Evolutionary conservation across 2,329 filamentous ascomycete genomes (phyloP), one percentile per base, ranked within the genome.

Genomic region (Sphaerulina populicola): DNA sequence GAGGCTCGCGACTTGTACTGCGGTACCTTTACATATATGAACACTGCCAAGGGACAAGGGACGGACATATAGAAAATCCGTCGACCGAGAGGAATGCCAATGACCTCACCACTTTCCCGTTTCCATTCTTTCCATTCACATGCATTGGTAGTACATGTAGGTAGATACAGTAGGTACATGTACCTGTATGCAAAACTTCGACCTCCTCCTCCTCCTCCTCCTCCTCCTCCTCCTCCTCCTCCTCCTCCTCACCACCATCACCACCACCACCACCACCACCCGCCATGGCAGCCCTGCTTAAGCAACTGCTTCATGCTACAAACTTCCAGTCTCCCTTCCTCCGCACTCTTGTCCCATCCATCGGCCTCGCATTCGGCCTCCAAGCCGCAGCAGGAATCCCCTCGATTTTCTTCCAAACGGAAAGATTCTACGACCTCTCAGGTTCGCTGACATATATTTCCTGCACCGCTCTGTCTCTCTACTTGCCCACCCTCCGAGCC

Each of bases 361-460:
- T 84, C 10, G 76, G 76, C 5, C 75, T 82, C 8, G 81, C 81
- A 1, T 81, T 81, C 58, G 78, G 77, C 1, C 71, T 86, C 42
- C 83, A 86, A 69, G 72, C 76, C 7, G 78, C 75, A 37, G 77
- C 80, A 6, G 82, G 79, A 4, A 64, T 82, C 1, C 83, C 83
- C 4, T 83, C 80, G 5, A 79, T 84, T 54, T 56, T 75, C 23
- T 70, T 72, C 30, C 75, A 80, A 60, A 77, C 78, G 6, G 83
- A 86, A 62, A 76, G 78, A 35, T 84, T 83, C 71, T 86, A 83
- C 64, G 83, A 86, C 63, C 66, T 83, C 43, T 82, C 80, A 1
- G 83, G 83, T 43, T 81, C 80, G 11, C 62, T 83, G 30, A 85
- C 82, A 2, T 84, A 83, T 62, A 72, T 86, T 35, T 78, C 79